phyloP scores from a whole-genome alignment of 345 rosid genomes.

The Salix koriyanagi region DNA sequence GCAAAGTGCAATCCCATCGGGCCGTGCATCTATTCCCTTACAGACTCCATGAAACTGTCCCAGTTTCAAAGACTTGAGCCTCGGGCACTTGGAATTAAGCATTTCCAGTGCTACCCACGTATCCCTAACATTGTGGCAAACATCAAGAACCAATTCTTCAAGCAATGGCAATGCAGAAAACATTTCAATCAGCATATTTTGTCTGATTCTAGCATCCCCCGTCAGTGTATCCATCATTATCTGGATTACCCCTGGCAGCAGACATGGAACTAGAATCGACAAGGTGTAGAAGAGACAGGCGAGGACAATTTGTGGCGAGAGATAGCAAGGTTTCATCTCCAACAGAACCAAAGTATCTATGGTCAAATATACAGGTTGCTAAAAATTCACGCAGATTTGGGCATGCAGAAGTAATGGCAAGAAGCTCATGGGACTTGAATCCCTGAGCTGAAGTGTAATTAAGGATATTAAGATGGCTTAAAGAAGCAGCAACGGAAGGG shows the following conservation, averaged over 20 bases:
- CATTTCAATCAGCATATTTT: conserved; percentile 36
- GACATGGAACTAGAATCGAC: conserved; percentile 51
- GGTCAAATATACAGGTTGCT: conserved; percentile 77
- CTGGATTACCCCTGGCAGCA: conserved; percentile 39
- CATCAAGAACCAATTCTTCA: conserved; percentile 65
- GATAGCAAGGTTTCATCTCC: conserved; percentile 70
- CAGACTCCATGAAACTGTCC: conserved; percentile 74
- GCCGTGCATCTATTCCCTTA: conserved; percentile 50
- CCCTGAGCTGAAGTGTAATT: conserved; percentile 29
- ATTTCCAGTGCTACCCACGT: conserved; percentile 52
- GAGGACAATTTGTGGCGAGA: conserved; percentile 59
- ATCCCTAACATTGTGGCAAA: conserved; percentile 62
- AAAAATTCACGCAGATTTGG: conserved; percentile 50
- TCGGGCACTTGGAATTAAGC: conserved; percentile 51
- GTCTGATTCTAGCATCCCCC: conserved; percentile 61
- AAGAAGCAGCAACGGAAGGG: conserved; percentile 51
- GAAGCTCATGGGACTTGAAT: conserved; percentile 64
- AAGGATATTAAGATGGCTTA: conserved; percentile 7
- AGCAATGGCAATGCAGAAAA: conserved; percentile 47
- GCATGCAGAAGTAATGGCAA: conserved; percentile 53
- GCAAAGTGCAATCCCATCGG: conserved; percentile 76
- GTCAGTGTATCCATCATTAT: conserved; percentile 36
- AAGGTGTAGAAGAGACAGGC: conserved; percentile 53
- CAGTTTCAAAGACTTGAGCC: conserved; percentile 46
- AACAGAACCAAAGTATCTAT: conserved; percentile 61